Evolutionary conservation across 2,329 filamentous ascomycete species (phyloP).

Genomic region (Calonectria pseudoreteaudii): DNA sequence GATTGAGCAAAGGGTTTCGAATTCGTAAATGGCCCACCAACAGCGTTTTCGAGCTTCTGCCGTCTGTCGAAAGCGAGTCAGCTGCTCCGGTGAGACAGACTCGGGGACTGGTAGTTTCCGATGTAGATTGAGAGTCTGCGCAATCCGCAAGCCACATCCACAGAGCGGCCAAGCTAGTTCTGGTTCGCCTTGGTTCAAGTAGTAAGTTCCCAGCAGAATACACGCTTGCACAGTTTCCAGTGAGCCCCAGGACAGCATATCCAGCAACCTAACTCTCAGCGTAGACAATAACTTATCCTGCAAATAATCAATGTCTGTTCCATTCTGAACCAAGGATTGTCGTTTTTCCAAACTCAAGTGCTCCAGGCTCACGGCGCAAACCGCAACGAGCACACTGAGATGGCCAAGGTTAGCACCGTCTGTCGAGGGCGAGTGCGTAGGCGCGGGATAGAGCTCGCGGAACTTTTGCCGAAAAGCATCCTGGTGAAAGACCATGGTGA

Average conservation of each 20-base stretch:
- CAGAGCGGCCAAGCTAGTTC: conserved; percentile 53
- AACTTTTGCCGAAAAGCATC: conserved; percentile 42
- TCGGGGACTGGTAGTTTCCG: conserved; percentile 6
- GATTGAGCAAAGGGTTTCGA: conserved; percentile 55
- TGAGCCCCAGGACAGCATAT: conserved; percentile 32
- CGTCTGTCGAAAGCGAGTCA: background rate
- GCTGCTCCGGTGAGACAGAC: background rate
- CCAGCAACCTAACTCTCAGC: conserved; percentile 22
- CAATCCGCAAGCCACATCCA: conserved; percentile 50
- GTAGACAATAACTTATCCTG: conserved; percentile 2
- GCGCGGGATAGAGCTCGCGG: conserved; percentile 15
- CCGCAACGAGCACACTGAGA: conserved; percentile 25
- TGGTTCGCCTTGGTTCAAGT: conserved; percentile 50
- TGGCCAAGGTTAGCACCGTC: conserved; percentile 15
- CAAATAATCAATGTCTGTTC: background rate
- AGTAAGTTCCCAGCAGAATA: conserved; percentile 51
- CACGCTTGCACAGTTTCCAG: conserved; percentile 50
- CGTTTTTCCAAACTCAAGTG: conserved; percentile 11
- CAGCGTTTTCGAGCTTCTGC: conserved; percentile 48
- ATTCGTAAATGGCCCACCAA: conserved; percentile 56
- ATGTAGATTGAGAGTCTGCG: conserved; percentile 50
- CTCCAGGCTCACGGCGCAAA: conserved; percentile 28
- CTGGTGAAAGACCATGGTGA: conserved; percentile 52
- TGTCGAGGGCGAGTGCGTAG: background rate
- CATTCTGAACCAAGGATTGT: background rate